Conservation (phyloP, 2,329 filamentous ascomycete genomes). For the Teratosphaeria epicoccoides region DNA sequence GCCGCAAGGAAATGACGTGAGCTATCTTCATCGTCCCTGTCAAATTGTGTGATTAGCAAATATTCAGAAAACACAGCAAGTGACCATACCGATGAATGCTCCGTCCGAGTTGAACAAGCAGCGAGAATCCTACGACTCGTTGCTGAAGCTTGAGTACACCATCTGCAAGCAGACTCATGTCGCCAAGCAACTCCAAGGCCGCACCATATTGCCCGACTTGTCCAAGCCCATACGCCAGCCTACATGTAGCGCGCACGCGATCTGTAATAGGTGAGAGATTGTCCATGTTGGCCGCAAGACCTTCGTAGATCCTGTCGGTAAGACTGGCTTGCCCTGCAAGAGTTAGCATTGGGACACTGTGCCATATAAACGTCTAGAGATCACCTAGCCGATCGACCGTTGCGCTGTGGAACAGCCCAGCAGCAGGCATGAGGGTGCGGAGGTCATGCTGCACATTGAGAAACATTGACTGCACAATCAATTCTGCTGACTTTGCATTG, state of each 20-base stretch:
- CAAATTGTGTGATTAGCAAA: background rate
- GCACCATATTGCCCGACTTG: slow-evolving; percentile 61
- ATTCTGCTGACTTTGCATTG: slow-evolving; percentile 54
- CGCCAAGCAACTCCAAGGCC: slow-evolving; percentile 51
- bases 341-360: slow-evolving; percentile 13
- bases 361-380: background rate
- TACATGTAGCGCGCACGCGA: slow-evolving; percentile 61
- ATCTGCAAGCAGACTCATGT: slow-evolving; percentile 50
- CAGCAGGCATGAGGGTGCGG: slow-evolving; percentile 59
- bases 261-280: slow-evolving; percentile 62
- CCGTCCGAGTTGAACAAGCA: slow-evolving; percentile 53
- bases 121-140: slow-evolving; percentile 57
- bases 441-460: slow-evolving; percentile 69
- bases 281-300: slow-evolving; percentile 65
- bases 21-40: slow-evolving; percentile 35
- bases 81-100: slow-evolving; percentile 44
- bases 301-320: slow-evolving; percentile 45
- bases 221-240: slow-evolving; percentile 55
- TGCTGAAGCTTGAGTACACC: slow-evolving; percentile 70
- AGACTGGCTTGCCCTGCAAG: slow-evolving; percentile 47
- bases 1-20: slow-evolving; percentile 42
- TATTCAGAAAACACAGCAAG: background rate
- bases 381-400: slow-evolving; percentile 67
- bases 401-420: slow-evolving; percentile 61
- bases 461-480: slow-evolving; percentile 71